Base-by-base conservation (phyloP, 1,284 basidiomycete genomes). In the Vanrija pseudolonga region DNA sequence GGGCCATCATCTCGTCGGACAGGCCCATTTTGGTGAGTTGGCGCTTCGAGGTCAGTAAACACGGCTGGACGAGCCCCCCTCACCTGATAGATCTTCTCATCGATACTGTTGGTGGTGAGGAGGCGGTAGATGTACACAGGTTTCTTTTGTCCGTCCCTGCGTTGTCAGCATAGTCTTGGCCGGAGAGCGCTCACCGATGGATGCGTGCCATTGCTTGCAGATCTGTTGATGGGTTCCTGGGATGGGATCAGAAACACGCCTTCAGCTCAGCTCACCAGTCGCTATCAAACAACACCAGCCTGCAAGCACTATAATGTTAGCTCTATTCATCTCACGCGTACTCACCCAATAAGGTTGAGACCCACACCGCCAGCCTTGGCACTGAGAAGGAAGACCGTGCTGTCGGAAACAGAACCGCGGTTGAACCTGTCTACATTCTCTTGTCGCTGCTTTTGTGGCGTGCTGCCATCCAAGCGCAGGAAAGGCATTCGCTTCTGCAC, bases 151-250 rank as follows among this genome's bases (percentile, higher is more conserved):
- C 96, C 96, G 76, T 98, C 95, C 20, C 90, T 93, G 63, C 46
- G 32, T 7, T 12, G 14, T 55, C 45, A 60, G 49, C 8, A 7
- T 6, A 26, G 26, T 11, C 11, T 26, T 2, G 23, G 40, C 17
- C 17, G 2, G n/a, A 9, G 7, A 39, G 18, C 14, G 67, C 80
- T 57, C 58, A 91, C 90, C 90, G 83, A 74, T 94, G 90, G 66
- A 95, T 97, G 46, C 96, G 85, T 49, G 93, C 95, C 95, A 98
- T 98, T 1, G 95, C 89, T 74, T 99, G 95, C 17, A 93, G 77
- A 74, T 99, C 95, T 64, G 77, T 78, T 2, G 79, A 77, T 0
- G 76, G 75, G 42, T 76, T 74, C 73, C 68, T 72, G 40, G 1
- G 17, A 26, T 72, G 40, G 1, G 17, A 26, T 53, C 47, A 61